Base-by-base conservation (phyloP, 192 early-diverging fungal genomes). In the Cetraspora pellucida region DNA sequence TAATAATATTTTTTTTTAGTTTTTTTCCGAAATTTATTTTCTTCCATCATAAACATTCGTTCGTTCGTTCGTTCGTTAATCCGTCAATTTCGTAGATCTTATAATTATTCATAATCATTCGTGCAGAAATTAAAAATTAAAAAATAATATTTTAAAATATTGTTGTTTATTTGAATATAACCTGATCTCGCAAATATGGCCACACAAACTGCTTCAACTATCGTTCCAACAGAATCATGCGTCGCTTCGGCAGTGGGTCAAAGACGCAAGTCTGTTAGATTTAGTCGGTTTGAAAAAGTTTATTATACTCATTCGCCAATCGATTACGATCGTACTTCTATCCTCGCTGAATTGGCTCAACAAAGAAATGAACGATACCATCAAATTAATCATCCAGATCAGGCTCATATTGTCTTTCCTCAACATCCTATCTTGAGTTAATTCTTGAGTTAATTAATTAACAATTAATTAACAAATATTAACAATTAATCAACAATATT, bases 281-380 rank as follows among this genome's bases (percentile, higher is more conserved):
- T 77, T n/a, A 77, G 76, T 25, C 63, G 76, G 6, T 77, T 77
- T 58, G 76, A 77, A 44, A 66, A 70, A 31, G 68, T 77, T 2
- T 77, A 77, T 19, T 77, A 77, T 43, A 77, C 76, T 10, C 76
- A 77, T 58, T 77, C 76, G 0, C 46, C 76, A 25, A 27, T 65
- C 14, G 67, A 69, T 70, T 77, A 77, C 21, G 76, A 77, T 21
- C 76, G 76, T n/a, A 55, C 76, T 0, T 71, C 76, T 3, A 77
- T 77, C 10, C 21, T 65, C 16, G 63, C 63, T 17, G 63, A 65
- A 65, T 65, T 65, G 31, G 63, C 58, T 27, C 37, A 37, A 37
- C 37, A 37, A 37, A 37, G 37, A 37, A 37, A 37, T 37, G 37
- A 37, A 37, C 37, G 7, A 7, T 37, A 7, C 37, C 37, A 37